Percentiles rank a stretch among this genome's conserved stretches.
phyloP scores from a whole-genome alignment of 345 rosid species.

The Brassica rapa region DNA sequence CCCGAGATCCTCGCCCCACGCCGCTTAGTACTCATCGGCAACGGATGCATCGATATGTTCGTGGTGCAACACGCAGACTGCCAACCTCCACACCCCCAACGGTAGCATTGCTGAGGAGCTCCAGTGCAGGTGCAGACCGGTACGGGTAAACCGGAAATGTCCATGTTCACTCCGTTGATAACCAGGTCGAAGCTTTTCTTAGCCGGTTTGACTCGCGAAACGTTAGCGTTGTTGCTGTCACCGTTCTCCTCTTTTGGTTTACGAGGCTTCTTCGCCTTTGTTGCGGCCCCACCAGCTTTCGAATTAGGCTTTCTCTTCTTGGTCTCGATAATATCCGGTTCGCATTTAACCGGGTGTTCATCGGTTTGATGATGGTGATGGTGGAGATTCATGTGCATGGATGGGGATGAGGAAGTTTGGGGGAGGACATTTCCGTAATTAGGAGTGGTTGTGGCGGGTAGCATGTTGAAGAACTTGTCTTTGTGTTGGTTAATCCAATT shows the following conservation, averaged over 20 bases:
- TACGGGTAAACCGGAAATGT: constrained; percentile 74
- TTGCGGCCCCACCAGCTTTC: constrained; percentile 27
- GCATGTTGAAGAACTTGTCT: constrained; percentile 65
- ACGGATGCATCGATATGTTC: constrained; percentile 78
- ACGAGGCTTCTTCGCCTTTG: constrained; percentile 70
- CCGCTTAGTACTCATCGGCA: constrained; percentile 90
- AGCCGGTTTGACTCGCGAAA: constrained; percentile 59
- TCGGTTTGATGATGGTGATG: neutral
- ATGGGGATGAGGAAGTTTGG: constrained; percentile 42
- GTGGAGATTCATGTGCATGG: neutral
- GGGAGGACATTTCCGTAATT: constrained; percentile 49
- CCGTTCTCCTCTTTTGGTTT: constrained; percentile 58
- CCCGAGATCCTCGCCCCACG: constrained; percentile 94
- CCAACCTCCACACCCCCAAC: constrained; percentile 99
- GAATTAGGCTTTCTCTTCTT: constrained; percentile 63
- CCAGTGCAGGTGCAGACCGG: constrained; percentile 94
- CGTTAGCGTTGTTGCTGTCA: neutral
- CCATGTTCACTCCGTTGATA: constrained; percentile 82
- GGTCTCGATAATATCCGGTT: constrained; percentile 46
- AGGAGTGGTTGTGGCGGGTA: constrained; percentile 41
- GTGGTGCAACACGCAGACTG: constrained; percentile 97
- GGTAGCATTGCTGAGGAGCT: constrained; percentile 80
- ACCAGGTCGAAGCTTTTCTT: constrained; percentile 80
- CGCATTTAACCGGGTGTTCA: constrained; percentile 36
- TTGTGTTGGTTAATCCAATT: constrained; percentile 71